Base-by-base conservation (phyloP, 768 basidiomycete species). In the Suillus luteus region DNA sequence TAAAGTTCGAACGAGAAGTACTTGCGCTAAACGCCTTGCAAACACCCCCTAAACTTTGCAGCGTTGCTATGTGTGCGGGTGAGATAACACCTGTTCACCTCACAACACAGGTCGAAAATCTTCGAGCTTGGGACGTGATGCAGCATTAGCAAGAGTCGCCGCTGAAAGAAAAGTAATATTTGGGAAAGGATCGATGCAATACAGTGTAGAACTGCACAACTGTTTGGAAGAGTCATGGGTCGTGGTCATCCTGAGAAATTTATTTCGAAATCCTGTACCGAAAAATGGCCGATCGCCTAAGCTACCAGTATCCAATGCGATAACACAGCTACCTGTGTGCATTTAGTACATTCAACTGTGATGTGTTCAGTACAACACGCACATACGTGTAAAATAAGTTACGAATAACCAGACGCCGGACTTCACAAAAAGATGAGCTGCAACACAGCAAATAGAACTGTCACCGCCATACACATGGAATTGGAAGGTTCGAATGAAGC, bases 61-160 rank as follows among this genome's bases (percentile, higher is more conserved):
- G 87, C 77, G 40, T 80, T 83, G 17, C 86, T 86, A 61, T 81
- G 88, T 59, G 74, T 69, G 33, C 69, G 73, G 87, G 87, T 17
- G 70, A 49, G 48, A 49, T 15, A 49, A 24, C 14, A 15, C 24
- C 22, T 49, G 31, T 31, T 24, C 14, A 15, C n/a, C n/a, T 46
- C 24, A 31, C 9, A 44, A 44, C 43, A 8, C 8, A 35, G 6
- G 5, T 33, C 6, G 33, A 35, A 6, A 35, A 22, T n/a, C 12
- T 46, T n/a, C n/a, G 19, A 22, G 46, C 11, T 48, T 48, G 22
- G 46, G 14, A 27, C 49, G 24, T 27, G 49, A 7, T 51, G 49
- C 8, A 27, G 24, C 24, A 49, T 49, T 24, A 49, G 22, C 12
- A 12, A 48, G 24, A 17, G 24, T 27, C 6, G 22, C 22, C 6